A percentile compares a stretch with the other conserved stretches of the same genome.
These are phyloP conservation scores for Fonsecaea nubica DNA, from an alignment of 2,329 filamentous ascomycete species.

Conservation along the genomic window DNA sequence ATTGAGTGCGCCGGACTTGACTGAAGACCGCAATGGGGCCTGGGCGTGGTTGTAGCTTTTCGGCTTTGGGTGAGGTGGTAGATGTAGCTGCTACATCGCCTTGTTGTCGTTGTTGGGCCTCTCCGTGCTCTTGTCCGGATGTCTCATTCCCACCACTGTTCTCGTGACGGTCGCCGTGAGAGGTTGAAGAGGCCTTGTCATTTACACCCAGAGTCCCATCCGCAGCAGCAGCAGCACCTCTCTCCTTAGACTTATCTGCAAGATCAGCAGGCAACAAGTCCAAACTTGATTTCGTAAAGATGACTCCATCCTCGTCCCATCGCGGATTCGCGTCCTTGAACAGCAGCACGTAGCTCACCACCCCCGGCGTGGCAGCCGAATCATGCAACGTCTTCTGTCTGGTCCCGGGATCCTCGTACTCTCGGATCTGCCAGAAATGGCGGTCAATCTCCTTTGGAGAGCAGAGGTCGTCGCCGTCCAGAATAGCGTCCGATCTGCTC, in stretches of 20 bases:
- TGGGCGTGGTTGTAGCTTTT: neutral
- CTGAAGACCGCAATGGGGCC: conserved; percentile 27
- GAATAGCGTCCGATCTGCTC: neutral
- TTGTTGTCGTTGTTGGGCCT: neutral
- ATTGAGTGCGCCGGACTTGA: conserved; percentile 7
- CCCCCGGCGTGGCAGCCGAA: conserved; percentile 22
- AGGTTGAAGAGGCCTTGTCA: neutral
- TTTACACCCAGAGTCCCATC: neutral
- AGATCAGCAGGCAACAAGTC: conserved; percentile 23
- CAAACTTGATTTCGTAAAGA: conserved; percentile 32
- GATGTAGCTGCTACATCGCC: neutral
- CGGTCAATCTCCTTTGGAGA: conserved; percentile 12
- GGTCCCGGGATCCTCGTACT: neutral
- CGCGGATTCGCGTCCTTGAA: conserved; percentile 34
- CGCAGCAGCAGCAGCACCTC: neutral
- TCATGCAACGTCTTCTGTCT: conserved; percentile 31
- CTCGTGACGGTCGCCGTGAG: neutral
- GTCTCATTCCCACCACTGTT: neutral
- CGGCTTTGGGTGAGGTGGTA: neutral
- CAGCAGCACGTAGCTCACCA: conserved; percentile 32
- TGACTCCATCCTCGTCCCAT: conserved; percentile 27
- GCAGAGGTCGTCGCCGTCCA: conserved; percentile 6
- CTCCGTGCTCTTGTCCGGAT: neutral
- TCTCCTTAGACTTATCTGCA: neutral
- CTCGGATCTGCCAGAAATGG: conserved; percentile 19